Evolutionary conservation across 495 filamentous ascomycete genomes (phyloP), one percentile per base, ranked within the genome.

Genomic region (Bombardia bombarda): DNA sequence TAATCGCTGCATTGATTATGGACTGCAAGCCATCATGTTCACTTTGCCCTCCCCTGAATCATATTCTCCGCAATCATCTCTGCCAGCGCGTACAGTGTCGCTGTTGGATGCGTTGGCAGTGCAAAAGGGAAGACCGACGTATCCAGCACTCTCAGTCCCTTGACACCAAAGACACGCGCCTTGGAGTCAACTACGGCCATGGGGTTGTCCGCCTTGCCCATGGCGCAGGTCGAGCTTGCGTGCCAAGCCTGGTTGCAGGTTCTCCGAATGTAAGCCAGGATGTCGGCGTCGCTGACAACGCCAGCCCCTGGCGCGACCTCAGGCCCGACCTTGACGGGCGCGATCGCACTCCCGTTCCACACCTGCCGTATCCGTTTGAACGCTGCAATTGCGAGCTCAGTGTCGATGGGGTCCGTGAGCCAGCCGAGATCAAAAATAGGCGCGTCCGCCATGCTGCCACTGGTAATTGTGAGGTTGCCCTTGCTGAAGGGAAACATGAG

Each of bases 391-490:
- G 64, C 60, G 6, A 76, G 22, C 12, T 72, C 65, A 12, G 42
- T 44, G 45, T 78, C 76, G 2, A 60, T 54, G 0, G 63, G 56
- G 38, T 75, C 47, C 3, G 49, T 59, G 7, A 78, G 56, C 56
- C 61, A 78, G 41, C 60, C 57, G 1, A 61, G 69, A 50, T 77
- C 64, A 47, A 73, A 57, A 40, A 66, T 40, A 9, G 71, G 79
- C 0, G 56, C 45, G 39, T 72, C 70, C 0, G 49, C 25, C 3
- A 60, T 72, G 37, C 64, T 45, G 4, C 56, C 43, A 7, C 64
- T 70, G 1, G 22, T 23, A 41, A 83, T 73, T 0, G 68, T 76
- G 24, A 83, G 61, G 51, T 65, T 74, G 14, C 80, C 79, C 1
- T 69, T 65, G 4, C 69, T 74, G 0, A 73, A 63, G 0, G 75